Base-by-base conservation (phyloP, 2,329 filamentous ascomycete species). In the Fusarium oxysporum region DNA sequence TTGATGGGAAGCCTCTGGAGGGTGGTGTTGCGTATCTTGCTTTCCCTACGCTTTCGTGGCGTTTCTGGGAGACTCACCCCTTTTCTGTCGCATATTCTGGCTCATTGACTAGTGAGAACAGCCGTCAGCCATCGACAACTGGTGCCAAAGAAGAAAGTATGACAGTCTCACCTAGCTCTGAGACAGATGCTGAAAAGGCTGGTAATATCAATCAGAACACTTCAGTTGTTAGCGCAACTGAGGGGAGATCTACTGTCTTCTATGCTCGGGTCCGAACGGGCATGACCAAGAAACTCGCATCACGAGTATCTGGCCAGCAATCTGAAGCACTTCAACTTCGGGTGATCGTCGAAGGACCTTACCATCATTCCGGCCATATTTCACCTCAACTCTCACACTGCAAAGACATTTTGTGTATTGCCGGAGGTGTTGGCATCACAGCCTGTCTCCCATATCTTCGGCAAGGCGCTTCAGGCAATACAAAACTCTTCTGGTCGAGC, bases 41-140 rank as follows among this genome's bases (percentile, higher is more conserved):
- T 71, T 82, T 82, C 56, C 80, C 80, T n/a, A 78, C 78, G 0
- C 60, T 83, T 17, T 71, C 75, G 40, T 82, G 82, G 81, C 69
- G 76, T 3, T 72, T 83, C 57, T 83, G 81, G 81, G 81, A 82
- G 51, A 81, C 70, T 25, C 81, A 83, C 48, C 81, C 82, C 8
- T 81, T 83, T 57, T 82, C 80, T 0, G 78, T 82, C 12, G 73
- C 72, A 25, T 50, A 32, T 30, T 53, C 32, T 23, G 48, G 21
- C 6, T 32, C 28, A 1, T 47, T 44, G 28, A 48, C 41, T 21
- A 67, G 54, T 21, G 48, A 48, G 16, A 41, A 23, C 12, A 60
- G 21, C 35, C 30, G 37, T 3, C 44, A 33, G 32, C 19, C 38
- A 40, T 33, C 32, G 30, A 43, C 30, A 19, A 4, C n/a, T 50